Base-by-base conservation (phyloP, 768 basidiomycete species). In the Lactarius quietus region DNA sequence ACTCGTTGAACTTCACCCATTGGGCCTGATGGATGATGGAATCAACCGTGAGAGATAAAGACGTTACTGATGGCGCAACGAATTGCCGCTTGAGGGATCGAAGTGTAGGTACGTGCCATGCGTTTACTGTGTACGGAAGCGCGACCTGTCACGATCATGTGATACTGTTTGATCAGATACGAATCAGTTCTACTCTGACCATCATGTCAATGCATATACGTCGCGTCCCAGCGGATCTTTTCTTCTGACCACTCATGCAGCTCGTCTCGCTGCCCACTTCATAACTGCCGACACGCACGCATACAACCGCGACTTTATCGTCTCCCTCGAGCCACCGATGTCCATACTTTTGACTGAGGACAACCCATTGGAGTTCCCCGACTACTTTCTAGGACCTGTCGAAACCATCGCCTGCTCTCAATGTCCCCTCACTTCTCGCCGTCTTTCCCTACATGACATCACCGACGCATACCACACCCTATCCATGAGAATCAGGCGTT, bases 321-420 rank as follows among this genome's bases (percentile, higher is more conserved):
- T 39, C 38, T 4, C 48, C 23, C 14, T 51, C 26, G 6, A 6
- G 26, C 48, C 53, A 15, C 36, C 31, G 23, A 61, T 57, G 54
- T 35, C 55, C 55, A 61, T 52, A 12, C 29, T 23, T 54, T n/a
- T 23, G 26, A 29, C 51, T 6, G 35, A 62, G 45, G 57, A 54
- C 4, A 36, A 59, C 43, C 61, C 65, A 51, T 54, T 66, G 35
- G 43, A 48, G 23, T 26, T 12, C n/a, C 38, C 65, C 35, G 35
- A 59, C 9, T 66, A 66, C 41, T 35, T 66, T 12, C 39, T 38
- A 9, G 61, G 65, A 14, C 61, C 65, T 38, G 39, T 66, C 31
- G 51, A 66, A 62, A 62, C 65, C 33, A 66, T 66, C 52, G 57
- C 62, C 39, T 53, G n/a, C n/a, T 66, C 65, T 33, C 56, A 38